These are phyloP conservation scores for Adansonia rubrostipa DNA, from an alignment of 441 rosid species.

Conservation along the genomic window DNA sequence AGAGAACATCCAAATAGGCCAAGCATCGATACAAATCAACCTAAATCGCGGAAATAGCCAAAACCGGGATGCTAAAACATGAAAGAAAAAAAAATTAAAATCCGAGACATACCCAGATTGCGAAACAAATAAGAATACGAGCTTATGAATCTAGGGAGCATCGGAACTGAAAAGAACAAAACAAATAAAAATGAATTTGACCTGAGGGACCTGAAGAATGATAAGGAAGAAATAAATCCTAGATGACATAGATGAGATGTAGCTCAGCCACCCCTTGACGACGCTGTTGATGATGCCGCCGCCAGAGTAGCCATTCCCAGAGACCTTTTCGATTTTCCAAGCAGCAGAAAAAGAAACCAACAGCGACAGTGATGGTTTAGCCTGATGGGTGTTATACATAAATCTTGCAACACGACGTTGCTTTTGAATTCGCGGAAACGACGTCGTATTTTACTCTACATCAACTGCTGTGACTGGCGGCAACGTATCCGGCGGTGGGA, in stretches of 20 bases:
- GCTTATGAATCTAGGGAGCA: neutral
- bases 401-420: neutral
- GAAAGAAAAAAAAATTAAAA: neutral
- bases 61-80: neutral
- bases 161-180: neutral
- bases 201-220: slow-evolving; percentile 94
- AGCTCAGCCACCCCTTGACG: slow-evolving; percentile 61
- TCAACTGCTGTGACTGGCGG: neutral
- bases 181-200: slow-evolving; percentile 22
- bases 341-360: neutral
- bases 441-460: neutral
- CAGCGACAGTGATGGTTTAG: neutral
- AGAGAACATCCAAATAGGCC: neutral
- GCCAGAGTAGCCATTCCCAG: slow-evolving; percentile 48
- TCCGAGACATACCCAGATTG: neutral
- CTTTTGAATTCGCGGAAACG: too few species aligned
- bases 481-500: too few species aligned
- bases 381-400: neutral
- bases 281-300: slow-evolving; percentile 25
- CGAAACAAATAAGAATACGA: neutral
- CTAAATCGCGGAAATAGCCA: neutral
- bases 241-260: slow-evolving; percentile 59
- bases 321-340: neutral
- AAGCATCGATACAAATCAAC: neutral
- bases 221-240: slow-evolving; percentile 77